Evolutionary conservation across 176 grass and related monocot species (phyloP).

Genomic region (Echinochloa phyllopogon): DNA sequence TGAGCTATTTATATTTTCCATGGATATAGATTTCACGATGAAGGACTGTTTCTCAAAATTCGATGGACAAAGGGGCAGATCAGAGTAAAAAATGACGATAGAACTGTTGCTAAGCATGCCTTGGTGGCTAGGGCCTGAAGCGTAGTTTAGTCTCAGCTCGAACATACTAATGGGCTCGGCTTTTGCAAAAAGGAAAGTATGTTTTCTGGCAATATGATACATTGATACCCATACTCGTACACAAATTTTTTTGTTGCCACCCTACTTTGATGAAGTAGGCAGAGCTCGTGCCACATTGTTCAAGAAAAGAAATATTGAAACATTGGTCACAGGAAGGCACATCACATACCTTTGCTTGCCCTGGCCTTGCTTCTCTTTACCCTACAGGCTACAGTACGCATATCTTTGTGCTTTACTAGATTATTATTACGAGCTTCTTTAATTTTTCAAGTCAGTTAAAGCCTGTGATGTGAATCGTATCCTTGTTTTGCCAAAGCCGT

Average conservation of each 20-base stretch:
- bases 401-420: neutral
- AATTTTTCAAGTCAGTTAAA: neutral
- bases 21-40: too few relatives aligned
- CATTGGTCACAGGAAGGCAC: neutral
- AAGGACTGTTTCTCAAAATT: neutral
- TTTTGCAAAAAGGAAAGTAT: neutral
- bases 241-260: neutral
- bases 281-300: neutral
- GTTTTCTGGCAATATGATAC: neutral
- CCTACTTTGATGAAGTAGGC: neutral
- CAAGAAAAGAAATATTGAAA: neutral
- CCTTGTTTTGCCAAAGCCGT: neutral
- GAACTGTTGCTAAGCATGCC: too few relatives aligned
- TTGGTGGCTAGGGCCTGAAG: neutral
- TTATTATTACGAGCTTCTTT: neutral
- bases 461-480: neutral
- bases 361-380: neutral
- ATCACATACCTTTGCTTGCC: neutral
- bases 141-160: neutral
- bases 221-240: neutral
- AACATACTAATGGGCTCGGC: neutral
- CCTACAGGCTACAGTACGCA: neutral
- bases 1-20: neutral
- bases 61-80: neutral
- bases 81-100: neutral